phyloP scores from a whole-genome alignment of 1,284 basidiomycete genomes.

The Ceratorhiza oryzae-sativae region DNA sequence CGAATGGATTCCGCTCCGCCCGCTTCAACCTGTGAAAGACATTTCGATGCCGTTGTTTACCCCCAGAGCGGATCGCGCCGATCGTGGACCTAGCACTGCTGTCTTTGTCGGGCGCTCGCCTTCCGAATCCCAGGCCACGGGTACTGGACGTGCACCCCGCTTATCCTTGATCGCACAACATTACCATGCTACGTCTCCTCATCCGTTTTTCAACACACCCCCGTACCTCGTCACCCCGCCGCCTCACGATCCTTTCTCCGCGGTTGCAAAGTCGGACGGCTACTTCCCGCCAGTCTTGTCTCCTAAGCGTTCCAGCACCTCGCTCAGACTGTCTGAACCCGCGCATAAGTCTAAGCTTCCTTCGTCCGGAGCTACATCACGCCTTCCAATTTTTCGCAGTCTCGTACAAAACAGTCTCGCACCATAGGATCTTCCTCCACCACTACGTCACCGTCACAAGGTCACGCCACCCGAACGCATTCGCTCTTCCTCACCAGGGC shows the following conservation, averaged over 20 bases:
- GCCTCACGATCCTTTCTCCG: conserved; percentile 3
- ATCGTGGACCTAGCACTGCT: neutral
- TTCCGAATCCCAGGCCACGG: neutral
- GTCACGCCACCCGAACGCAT: neutral
- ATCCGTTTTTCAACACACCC: conserved; percentile 17
- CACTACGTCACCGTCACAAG: neutral
- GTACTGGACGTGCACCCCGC: neutral
- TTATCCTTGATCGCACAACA: conserved; percentile 27
- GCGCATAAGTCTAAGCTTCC: neutral
- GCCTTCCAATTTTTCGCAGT: neutral
- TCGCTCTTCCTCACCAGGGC: neutral
- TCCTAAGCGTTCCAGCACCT: neutral
- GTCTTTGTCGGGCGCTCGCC: conserved; percentile 4
- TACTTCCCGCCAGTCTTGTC: conserved; percentile 21
- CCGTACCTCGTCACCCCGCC: conserved; percentile 16
- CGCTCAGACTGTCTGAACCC: neutral
- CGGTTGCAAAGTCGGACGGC: neutral
- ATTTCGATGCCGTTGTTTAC: neutral
- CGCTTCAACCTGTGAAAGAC: conserved; percentile 9
- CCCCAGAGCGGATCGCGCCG: neutral
- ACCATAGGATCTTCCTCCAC: neutral
- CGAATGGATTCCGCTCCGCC: conserved; percentile 23
- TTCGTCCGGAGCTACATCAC: neutral
- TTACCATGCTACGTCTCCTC: conserved; percentile 14
- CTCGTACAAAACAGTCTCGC: neutral